These are phyloP conservation scores for Tuber borchii DNA, from an alignment of 495 filamentous ascomycete species.

Conservation along the genomic window DNA sequence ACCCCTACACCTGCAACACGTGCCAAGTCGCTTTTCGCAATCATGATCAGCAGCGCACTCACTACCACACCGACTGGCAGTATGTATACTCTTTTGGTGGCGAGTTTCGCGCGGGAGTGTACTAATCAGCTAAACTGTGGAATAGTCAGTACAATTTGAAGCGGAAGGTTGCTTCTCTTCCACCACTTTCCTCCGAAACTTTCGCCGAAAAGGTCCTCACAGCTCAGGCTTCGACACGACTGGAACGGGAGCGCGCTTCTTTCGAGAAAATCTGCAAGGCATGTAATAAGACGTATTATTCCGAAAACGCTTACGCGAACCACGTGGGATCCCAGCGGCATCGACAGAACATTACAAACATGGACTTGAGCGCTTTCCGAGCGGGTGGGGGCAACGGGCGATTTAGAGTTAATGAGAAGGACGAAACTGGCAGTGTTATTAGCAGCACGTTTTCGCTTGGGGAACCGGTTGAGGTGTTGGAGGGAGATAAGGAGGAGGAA, in stretches of 20 bases:
- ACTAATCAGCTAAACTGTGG: conserved; percentile 9
- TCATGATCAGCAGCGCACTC: conserved; percentile 83
- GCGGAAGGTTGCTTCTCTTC: conserved; percentile 82
- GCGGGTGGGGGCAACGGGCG: conserved; percentile 40
- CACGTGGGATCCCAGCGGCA: conserved; percentile 90
- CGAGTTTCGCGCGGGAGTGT: conserved; percentile 3
- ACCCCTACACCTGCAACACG: conserved; percentile 96
- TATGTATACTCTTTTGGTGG: conserved; percentile 49
- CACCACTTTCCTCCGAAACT: conserved; percentile 82
- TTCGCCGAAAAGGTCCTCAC: conserved; percentile 97
- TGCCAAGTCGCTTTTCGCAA: conserved; percentile 94
- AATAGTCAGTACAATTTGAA: conserved; percentile 91
- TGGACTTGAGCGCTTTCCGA: conserved; percentile 41
- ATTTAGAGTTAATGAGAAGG: conserved; percentile 47
- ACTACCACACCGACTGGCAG: conserved; percentile 99
- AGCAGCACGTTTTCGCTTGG: conserved; percentile 88
- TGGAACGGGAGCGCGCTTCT: conserved; percentile 78
- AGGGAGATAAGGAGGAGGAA: conserved; percentile 54
- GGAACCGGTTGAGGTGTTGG: conserved; percentile 59
- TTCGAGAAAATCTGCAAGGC: conserved; percentile 76
- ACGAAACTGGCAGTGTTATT: conserved; percentile 77
- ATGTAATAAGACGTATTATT: conserved; percentile 90
- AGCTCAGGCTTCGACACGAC: conserved; percentile 72
- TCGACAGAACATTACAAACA: conserved; percentile 56
- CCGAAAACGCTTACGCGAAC: conserved; percentile 90